Percentiles rank a stretch among this genome's conserved stretches.
Evolutionary conservation across 371 early-diverging fungal genomes (phyloP).

Genomic region (Mucor indicus): DNA sequence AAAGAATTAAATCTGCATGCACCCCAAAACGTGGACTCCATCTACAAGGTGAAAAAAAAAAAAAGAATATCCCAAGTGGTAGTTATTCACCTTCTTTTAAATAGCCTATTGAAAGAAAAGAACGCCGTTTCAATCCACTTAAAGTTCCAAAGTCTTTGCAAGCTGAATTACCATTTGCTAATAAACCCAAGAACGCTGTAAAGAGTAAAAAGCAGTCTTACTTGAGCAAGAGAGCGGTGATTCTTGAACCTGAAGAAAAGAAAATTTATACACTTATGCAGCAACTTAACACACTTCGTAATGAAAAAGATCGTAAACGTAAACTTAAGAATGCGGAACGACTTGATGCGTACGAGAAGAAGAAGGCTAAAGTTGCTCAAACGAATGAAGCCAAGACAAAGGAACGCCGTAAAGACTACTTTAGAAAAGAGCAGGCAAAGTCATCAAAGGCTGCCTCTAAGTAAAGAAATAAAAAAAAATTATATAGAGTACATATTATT

Average conservation of each 20-base stretch:
- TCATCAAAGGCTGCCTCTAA: constrained; percentile 9
- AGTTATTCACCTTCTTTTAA: neutral
- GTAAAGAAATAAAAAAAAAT: too few relatives aligned
- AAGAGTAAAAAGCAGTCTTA: constrained; percentile 49
- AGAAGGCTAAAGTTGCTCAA: constrained; percentile 58
- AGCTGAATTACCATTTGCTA: constrained; percentile 85
- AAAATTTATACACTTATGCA: constrained; percentile 81
- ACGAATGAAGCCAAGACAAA: constrained; percentile 39
- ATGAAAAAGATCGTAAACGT: constrained; percentile 77
- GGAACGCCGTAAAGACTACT: constrained; percentile 47
- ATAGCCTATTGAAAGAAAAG: constrained; percentile 78
- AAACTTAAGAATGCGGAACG: constrained; percentile 63
- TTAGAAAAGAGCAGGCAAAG: constrained; percentile 37
- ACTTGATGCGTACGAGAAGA: constrained; percentile 44
- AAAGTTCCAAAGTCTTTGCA: constrained; percentile 81
- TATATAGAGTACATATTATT: too few relatives aligned
- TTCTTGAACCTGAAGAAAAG: constrained; percentile 87
- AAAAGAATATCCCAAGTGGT: too few relatives aligned
- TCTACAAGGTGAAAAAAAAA: constrained; percentile 62
- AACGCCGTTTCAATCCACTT: constrained; percentile 83
- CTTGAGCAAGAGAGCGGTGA: constrained; percentile 77
- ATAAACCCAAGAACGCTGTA: constrained; percentile 77
- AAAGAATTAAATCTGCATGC: constrained; percentile 63
- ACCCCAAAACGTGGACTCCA: constrained; percentile 77
- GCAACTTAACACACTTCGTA: constrained; percentile 83